Evolutionary conservation across 2,329 filamentous ascomycete genomes (phyloP).

Genomic region (Aureobasidium sp.): DNA sequence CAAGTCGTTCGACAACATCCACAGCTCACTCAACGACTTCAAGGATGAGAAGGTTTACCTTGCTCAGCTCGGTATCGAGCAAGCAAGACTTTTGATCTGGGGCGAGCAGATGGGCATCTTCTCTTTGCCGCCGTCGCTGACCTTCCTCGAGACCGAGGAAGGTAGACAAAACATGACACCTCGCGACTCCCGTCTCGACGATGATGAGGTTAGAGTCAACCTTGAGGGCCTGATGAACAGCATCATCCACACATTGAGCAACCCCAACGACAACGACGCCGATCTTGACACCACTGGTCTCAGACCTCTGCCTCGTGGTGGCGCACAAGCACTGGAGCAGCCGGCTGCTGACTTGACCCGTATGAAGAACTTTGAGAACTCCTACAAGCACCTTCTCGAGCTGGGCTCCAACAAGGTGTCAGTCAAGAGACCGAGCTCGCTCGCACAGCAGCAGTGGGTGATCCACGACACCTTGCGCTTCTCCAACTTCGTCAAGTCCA

Average conservation of each 20-base stretch:
- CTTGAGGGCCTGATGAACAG: constrained; percentile 36
- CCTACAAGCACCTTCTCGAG: constrained; percentile 38
- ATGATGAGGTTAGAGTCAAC: constrained; percentile 31
- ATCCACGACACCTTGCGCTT: constrained; percentile 38
- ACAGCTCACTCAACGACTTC: constrained; percentile 36
- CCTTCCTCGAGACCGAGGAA: constrained; percentile 37
- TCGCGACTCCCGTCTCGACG: constrained; percentile 37
- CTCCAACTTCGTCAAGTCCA: constrained; percentile 34
- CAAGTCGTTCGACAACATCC: constrained; percentile 41
- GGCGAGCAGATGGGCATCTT: constrained; percentile 41
- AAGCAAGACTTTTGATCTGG: constrained; percentile 42
- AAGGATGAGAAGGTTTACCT: constrained; percentile 39
- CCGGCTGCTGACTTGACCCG: constrained; percentile 38
- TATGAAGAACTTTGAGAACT: constrained; percentile 40
- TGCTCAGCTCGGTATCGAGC: constrained; percentile 40
- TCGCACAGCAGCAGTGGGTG: constrained; percentile 31
- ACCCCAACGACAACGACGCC: constrained; percentile 32
- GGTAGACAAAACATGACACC: constrained; percentile 38
- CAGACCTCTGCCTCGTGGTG: constrained; percentile 37
- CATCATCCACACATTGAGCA: constrained; percentile 35
- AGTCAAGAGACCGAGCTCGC: constrained; percentile 21
- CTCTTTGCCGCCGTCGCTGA: constrained; percentile 38
- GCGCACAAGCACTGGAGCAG: constrained; percentile 27
- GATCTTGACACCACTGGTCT: constrained; percentile 39
- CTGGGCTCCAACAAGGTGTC: constrained; percentile 27